A percentile compares a stretch with the other conserved stretches of the same genome.
Evolutionary conservation across 805 yeast genomes (phyloP).

Genomic region (Sugiyamaella boreocaroliniensis): DNA sequence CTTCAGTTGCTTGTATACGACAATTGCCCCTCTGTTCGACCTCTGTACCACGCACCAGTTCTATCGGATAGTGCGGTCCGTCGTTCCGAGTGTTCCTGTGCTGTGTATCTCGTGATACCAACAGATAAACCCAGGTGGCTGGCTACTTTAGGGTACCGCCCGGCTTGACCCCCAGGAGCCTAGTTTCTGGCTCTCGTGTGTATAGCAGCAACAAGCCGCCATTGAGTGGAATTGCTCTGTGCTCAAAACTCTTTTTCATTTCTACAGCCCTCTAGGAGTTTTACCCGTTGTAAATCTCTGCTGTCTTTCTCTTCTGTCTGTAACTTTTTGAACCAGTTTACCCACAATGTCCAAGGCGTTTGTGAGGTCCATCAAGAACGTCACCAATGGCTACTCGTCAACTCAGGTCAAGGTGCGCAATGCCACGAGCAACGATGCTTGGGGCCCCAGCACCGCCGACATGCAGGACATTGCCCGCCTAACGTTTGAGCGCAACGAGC

Average conservation of each 20-base stretch:
- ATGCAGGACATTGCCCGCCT: constrained; percentile 78
- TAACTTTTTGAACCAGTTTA: neutral
- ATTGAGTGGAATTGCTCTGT: too few relatives aligned
- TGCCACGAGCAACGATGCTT: constrained; percentile 82
- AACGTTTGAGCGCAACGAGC: constrained; percentile 65
- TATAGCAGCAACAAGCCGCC: too few relatives aligned
- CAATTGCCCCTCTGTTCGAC: neutral
- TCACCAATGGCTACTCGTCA: constrained; percentile 79
- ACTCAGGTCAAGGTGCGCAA: constrained; percentile 85
- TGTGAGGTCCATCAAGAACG: constrained; percentile 80
- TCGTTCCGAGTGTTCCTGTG: neutral
- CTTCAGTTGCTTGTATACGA: too few relatives aligned
- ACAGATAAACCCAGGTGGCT: neutral
- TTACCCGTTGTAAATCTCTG: too few relatives aligned
- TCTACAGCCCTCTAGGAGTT: too few relatives aligned
- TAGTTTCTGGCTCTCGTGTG: too few relatives aligned
- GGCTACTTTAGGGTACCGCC: neutral
- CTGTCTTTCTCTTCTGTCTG: too few relatives aligned
- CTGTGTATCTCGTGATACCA: neutral
- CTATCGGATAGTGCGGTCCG: neutral
- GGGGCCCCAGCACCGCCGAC: constrained; percentile 73
- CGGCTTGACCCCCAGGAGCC: too few relatives aligned
- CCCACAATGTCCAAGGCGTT: constrained; percentile 62
- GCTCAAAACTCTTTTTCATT: too few relatives aligned
- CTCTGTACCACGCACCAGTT: neutral